Evolutionary conservation across 495 filamentous ascomycete species (phyloP), one percentile per base, ranked within the genome.

Genomic region (Xylaria scruposa): DNA sequence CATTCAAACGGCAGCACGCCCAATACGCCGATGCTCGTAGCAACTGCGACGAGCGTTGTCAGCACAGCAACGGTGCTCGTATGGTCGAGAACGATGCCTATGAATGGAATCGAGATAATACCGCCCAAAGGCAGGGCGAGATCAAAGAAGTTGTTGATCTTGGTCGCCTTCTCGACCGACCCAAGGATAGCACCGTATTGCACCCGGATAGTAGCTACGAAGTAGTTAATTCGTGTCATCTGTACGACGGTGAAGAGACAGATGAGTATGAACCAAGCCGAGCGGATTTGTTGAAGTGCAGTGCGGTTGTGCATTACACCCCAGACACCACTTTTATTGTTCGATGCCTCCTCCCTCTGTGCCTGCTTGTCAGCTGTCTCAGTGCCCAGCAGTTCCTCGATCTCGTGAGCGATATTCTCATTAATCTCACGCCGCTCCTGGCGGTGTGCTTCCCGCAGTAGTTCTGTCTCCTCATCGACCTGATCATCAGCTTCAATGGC

Each of bases 201-300:
- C 9, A 90, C 85, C 24, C 91, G 89, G 71, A 99, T 90, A 3
- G 96, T 96, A 1, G 96, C 94, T 40, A 99, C 93, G 76, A 99
- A 99, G 86, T 94, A 99, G 83, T 98, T 98, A 80, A 98, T 97
- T 21, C 95, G 89, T 0, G 92, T 93, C 95, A 97, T 97, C 80
- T 96, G 94, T 24, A 97, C 80, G 29, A 96, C 86, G 0, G 96
- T 97, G 81, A 98, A 98, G 3, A 93, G 75, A 8, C 93, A 90
- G 72, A 98, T 94, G 36, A 98, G 84, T 31, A 92, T 81, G 75
- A 97, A 99, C 95, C 95, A 99, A 2, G 91, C 91, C 3, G 90
- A 91, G 40, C 78, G 80, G 77, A 99, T 92, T 82, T 99, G 96
- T 64, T 91, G 81, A 17, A 84, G 73, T 0, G 93, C 92, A 5